phyloP scores from a whole-genome alignment of 352 stramenopile species.

The Phytophthora kernoviae region DNA sequence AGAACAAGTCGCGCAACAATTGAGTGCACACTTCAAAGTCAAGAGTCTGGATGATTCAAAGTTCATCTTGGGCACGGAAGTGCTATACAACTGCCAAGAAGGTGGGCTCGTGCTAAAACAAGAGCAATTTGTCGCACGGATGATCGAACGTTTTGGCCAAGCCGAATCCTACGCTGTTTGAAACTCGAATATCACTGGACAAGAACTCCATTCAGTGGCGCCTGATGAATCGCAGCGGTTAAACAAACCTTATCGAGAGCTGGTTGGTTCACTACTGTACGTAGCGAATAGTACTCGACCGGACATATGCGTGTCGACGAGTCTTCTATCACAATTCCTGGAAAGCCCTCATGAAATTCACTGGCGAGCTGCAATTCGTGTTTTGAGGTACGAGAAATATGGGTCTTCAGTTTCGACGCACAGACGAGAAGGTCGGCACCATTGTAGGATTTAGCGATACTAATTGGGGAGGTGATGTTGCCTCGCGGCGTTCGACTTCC shows the following conservation, averaged over 20 bases:
- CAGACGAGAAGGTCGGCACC: neutral
- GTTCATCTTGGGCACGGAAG: slow-evolving; percentile 17
- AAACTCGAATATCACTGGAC: neutral
- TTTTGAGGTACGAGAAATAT: slow-evolving; percentile 14
- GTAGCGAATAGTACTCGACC: slow-evolving; percentile 14
- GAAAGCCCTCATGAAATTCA: slow-evolving; percentile 10
- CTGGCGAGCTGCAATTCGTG: slow-evolving; percentile 11
- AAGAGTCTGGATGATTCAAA: slow-evolving; percentile 13
- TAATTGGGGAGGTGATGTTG: slow-evolving; percentile 12
- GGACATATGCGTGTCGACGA: slow-evolving; percentile 4
- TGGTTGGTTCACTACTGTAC: slow-evolving; percentile 10
- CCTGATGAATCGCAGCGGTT: neutral
- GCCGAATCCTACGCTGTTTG: neutral
- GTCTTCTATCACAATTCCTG: slow-evolving; percentile 1
- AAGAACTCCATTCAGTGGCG: neutral
- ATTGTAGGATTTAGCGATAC: slow-evolving; percentile 16
- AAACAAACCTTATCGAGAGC: neutral
- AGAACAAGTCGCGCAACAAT: neutral
- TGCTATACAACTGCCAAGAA: neutral
- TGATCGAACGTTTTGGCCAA: slow-evolving; percentile 4
- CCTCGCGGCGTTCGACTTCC: slow-evolving; percentile 7
- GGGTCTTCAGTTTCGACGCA: neutral
- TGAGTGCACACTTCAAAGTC: slow-evolving; percentile 5
- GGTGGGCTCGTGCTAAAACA: neutral
- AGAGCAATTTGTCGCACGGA: neutral